These are phyloP conservation scores for Clathrospora elynae DNA, from an alignment of 2,329 filamentous ascomycete genomes.

Conservation along the genomic window DNA sequence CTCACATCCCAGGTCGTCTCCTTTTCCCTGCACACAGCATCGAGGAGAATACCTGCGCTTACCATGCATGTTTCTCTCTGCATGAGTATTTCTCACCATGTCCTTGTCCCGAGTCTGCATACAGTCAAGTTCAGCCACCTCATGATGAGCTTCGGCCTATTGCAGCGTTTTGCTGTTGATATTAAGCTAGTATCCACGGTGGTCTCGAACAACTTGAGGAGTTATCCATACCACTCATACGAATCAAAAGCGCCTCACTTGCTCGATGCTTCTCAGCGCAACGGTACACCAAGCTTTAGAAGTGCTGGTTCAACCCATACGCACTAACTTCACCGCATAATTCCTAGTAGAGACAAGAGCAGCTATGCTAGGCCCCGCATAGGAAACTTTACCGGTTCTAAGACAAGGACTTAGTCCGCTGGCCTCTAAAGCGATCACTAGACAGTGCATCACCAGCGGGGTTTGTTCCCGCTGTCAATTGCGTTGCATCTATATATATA, in stretches of 20 bases:
- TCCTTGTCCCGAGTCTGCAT: neutral
- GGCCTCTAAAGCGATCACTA: constrained; percentile 23
- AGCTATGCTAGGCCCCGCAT: constrained; percentile 12
- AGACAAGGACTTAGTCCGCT: constrained; percentile 13
- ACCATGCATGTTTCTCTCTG: constrained; percentile 2
- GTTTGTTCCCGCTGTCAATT: constrained; percentile 10
- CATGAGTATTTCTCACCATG: neutral
- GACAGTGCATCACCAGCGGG: constrained; percentile 18
- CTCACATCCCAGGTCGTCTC: neutral
- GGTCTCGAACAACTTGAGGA: constrained; percentile 21
- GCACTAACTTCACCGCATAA: constrained; percentile 9
- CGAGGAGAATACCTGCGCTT: neutral
- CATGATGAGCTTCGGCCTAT: constrained; percentile 13
- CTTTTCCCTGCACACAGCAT: neutral
- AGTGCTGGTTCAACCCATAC: no score
- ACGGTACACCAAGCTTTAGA: neutral
- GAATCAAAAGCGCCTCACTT: constrained; percentile 5
- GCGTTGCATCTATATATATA: constrained; percentile 16
- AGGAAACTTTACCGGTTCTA: constrained; percentile 18
- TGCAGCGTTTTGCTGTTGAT: constrained; percentile 3
- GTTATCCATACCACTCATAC: constrained; percentile 12
- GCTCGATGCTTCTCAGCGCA: neutral
- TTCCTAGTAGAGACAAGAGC: constrained; percentile 1
- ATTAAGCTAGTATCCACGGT: constrained; percentile 16
- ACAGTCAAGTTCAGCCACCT: neutral